These are phyloP conservation scores for Solanum sparsipilum DNA, from an alignment of 257 asterid species.

Conservation along the genomic window DNA sequence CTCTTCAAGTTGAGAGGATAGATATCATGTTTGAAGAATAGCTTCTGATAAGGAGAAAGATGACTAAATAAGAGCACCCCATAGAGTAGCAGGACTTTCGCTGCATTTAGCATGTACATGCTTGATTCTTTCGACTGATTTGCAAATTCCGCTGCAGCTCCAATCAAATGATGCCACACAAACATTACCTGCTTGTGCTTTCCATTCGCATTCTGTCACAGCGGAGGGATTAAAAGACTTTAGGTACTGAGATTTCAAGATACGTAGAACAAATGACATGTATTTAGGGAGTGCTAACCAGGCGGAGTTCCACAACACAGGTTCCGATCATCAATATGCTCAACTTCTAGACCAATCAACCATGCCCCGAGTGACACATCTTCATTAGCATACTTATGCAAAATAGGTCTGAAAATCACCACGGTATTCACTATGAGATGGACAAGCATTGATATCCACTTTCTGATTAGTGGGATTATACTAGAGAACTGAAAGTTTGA, in stretches of 20 bases:
- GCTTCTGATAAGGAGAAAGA: background rate
- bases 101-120: background rate
- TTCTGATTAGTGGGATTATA: background rate
- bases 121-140: conserved; percentile 1
- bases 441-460: background rate
- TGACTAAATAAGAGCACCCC: background rate
- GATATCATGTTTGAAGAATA: background rate
- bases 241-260: background rate
- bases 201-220: background rate
- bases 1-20: background rate
- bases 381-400: background rate
- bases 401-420: background rate
- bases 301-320: background rate
- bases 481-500: background rate
- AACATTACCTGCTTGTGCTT: conserved; percentile 1
- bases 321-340: background rate
- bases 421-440: background rate
- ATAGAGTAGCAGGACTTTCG: background rate
- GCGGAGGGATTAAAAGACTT: background rate
- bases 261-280: background rate
- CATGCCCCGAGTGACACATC: conserved; percentile 1
- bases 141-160: background rate
- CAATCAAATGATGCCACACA: conserved; percentile 1
- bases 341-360: conserved; percentile 3
- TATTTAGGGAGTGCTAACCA: background rate